phyloP scores from a whole-genome alignment of 2,329 filamentous ascomycete genomes.

The Colletotrichum neosansevieriae region DNA sequence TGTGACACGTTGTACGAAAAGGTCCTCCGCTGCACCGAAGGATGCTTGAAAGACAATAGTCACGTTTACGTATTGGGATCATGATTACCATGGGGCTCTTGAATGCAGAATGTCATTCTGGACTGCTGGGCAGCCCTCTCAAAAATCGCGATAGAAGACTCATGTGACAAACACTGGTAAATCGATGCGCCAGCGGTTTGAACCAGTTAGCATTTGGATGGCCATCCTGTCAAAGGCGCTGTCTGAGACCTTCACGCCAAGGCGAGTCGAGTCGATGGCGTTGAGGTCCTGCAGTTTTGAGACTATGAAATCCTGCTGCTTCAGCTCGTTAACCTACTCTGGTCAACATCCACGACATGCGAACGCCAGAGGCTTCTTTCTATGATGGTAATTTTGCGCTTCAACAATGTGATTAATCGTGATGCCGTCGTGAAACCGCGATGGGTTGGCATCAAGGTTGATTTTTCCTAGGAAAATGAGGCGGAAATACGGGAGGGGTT shows the following conservation, averaged over 20 bases:
- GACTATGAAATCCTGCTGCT: not conserved
- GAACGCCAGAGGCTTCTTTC: not conserved
- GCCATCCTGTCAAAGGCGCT: not conserved
- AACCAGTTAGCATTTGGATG: not conserved
- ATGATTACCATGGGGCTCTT: not conserved
- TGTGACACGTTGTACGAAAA: not conserved
- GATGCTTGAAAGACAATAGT: not conserved
- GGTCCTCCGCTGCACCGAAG: constrained; percentile 5
- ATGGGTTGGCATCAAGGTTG: constrained; percentile 20
- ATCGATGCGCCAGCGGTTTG: not conserved
- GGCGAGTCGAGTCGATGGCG: not conserved
- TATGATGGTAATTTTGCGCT: not conserved
- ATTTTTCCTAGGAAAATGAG: not conserved
- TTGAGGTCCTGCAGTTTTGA: constrained; percentile 14
- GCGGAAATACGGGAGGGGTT: not conserved
- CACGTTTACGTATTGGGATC: not conserved
- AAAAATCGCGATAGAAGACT: not conserved
- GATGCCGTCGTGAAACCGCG: constrained; percentile 25
- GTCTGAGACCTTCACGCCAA: constrained; percentile 14
- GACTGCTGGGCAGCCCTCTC: not conserved
- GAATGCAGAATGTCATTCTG: not conserved
- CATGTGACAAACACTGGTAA: not conserved
- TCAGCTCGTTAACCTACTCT: not conserved
- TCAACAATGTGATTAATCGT: constrained; percentile 6
- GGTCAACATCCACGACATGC: not conserved